Base-by-base conservation (phyloP, 495 filamentous ascomycete genomes). In the Xeromyces bisporus region DNA sequence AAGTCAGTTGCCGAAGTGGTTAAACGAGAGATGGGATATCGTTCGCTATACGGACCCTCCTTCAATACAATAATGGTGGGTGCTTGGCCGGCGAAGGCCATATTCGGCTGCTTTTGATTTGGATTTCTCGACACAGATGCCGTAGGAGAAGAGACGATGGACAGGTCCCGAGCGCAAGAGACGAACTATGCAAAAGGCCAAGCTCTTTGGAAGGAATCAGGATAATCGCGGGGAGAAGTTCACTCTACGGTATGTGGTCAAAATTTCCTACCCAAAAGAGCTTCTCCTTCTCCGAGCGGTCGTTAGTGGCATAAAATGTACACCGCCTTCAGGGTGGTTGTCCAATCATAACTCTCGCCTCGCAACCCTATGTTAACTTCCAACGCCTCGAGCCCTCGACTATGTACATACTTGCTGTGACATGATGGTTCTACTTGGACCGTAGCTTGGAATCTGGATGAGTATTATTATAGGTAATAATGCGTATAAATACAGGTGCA, bases 51-150 rank as follows among this genome's bases (percentile, higher is more conserved):
- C 77, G 39, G 43, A 92, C 86, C 86, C 63, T 97, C 89, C 64
- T 89, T 92, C 41, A 97, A 71, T 60, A 97, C 91, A 51, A 97
- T 80, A 52, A 97, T 97, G 38, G 91, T 97, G 53, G 89, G 89
- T 42, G 89, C 84, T 62, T 97, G 89, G 57, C 87, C 89, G 56
- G 82, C 83, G 66, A 96, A 97, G 52, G 84, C 86, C 87, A 94
- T 94, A 33, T 26, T 54, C 27, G 23, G n/a, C n/a, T n/a, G n/a
- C n/a, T n/a, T n/a, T n/a, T n/a, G n/a, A n/a, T n/a, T n/a, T n/a
- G n/a, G n/a, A n/a, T n/a, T n/a, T n/a, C n/a, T n/a, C n/a, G n/a
- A n/a, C 15, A 26, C 32, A 34, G 23, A 7, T 26, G 31, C 15
- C 32, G 25, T 23, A 32, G 26, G 26, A 8, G 35, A 15, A 31